Base-by-base conservation (phyloP, 139 green algal genomes). In the Volvox africanus region DNA sequence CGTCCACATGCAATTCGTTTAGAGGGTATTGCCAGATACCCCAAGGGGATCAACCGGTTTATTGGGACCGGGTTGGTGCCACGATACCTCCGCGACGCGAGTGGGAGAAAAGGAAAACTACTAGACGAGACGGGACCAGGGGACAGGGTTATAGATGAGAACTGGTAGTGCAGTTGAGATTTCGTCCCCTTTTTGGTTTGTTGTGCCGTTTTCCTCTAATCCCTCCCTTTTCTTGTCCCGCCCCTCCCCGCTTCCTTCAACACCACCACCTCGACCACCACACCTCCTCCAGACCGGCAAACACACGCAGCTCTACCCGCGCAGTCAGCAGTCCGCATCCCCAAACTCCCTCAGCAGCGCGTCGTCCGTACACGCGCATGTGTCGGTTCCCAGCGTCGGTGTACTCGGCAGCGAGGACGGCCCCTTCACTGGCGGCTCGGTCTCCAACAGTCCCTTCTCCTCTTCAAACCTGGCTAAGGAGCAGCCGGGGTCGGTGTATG, bases 401-500 rank as follows among this genome's bases (percentile, higher is more conserved):
- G 21, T 6, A 11, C 9, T 21, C 30, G 55, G n/a, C 30, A 32
- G 30, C 61, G 81, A 61, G 17, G 61, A 61, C 61, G 81, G 81
- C 17, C 61, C 32, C 61, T 71, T 30, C 61, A 1, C 61, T 61
- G 80, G 80, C 44, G 55, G 80, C 80, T 33, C 80, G 16, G 80
- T 44, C 55, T 50, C 55, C 55, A 19, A 26, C 79, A 2, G 18
- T 28, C 19, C 79, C 2, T 44, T 28, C 37, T 84, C 77, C 33
- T 26, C 35, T 20, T 1, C 14, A 20, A 16, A 79, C 28, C 71
- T 79, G 32, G 32, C 75, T 50, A 85, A 67, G 79, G 79, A 84
- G 26, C 78, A 84, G 36, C 93, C 95, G 69, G 95, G 93, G 30
- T 97, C 94, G 35, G 93, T 99, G 37, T 99, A 99, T 79, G 93